Conservation (phyloP, 108 stramenopile species). For the Schizochytrium sp. region DNA sequence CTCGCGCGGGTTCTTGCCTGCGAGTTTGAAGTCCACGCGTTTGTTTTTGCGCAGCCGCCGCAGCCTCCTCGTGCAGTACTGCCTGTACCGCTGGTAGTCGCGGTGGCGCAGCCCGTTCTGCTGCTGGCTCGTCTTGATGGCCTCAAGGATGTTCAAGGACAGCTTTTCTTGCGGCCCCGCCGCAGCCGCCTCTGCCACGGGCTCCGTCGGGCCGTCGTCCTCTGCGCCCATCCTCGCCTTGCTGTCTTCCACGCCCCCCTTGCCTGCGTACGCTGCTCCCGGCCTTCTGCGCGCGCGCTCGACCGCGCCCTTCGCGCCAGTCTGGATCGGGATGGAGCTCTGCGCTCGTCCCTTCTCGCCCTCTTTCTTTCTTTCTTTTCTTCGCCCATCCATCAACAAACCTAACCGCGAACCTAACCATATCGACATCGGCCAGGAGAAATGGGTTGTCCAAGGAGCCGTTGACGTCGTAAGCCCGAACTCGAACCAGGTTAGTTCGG, state of each 20-base stretch:
- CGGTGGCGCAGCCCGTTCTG: slow-evolving; percentile 18
- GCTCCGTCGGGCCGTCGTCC: not conserved
- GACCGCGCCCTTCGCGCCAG: too few relatives aligned
- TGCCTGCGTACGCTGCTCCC: too few relatives aligned
- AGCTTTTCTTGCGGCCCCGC: not conserved
- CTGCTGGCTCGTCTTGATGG: not conserved
- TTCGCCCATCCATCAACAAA: too few relatives aligned
- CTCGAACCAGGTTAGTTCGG: too few relatives aligned
- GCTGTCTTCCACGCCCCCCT: not conserved
- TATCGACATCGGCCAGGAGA: too few relatives aligned
- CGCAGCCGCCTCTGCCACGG: not conserved
- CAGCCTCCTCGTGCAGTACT: slow-evolving; percentile 17
- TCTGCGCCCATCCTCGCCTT: not conserved
- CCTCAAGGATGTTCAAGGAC: not conserved
- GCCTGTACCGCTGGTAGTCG: not conserved
- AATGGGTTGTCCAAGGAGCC: too few relatives aligned
- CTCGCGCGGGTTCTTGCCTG: not conserved
- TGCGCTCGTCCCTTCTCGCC: too few relatives aligned
- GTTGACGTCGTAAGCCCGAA: too few relatives aligned
- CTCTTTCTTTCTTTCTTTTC: too few relatives aligned
- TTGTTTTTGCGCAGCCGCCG: not conserved
- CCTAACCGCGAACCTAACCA: too few relatives aligned
- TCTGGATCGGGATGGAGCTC: too few relatives aligned
- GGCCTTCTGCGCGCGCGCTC: too few relatives aligned
- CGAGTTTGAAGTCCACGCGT: not conserved